Evolutionary conservation across 2,329 filamentous ascomycete species (phyloP).

Genomic region (Sarocladium kiliense): DNA sequence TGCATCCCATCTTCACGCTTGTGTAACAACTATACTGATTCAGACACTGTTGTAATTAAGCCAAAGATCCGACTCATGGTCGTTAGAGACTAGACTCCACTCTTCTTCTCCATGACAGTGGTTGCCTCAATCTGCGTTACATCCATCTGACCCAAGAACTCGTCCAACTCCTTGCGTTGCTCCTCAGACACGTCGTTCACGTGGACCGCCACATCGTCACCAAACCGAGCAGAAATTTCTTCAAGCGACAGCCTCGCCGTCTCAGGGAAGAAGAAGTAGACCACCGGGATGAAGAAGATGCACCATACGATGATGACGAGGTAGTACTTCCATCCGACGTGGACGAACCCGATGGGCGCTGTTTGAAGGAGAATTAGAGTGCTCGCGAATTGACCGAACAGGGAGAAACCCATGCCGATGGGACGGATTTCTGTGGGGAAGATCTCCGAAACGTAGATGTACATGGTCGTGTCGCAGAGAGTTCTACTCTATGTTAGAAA

Average conservation of each 20-base stretch:
- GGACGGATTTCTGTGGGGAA: slow-evolving; percentile 20
- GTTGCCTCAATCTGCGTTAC: slow-evolving; percentile 10
- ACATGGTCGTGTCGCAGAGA: slow-evolving; percentile 34
- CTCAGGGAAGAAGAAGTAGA: slow-evolving; percentile 28
- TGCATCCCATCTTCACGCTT: no score
- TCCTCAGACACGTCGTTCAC: slow-evolving; percentile 35
- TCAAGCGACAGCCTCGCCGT: slow-evolving; percentile 27
- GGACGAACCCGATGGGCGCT: slow-evolving; percentile 21
- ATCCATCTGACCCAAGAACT: slow-evolving; percentile 15
- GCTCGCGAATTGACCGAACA: slow-evolving; percentile 23
- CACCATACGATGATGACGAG: slow-evolving; percentile 27
- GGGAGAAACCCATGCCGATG: slow-evolving; percentile 19
- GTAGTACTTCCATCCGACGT: slow-evolving; percentile 25
- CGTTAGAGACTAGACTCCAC: not conserved
- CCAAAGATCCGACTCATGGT: no score
- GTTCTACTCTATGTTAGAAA: slow-evolving; percentile 22
- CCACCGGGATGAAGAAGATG: slow-evolving; percentile 22
- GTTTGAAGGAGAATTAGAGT: slow-evolving; percentile 25
- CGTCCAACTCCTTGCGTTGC: slow-evolving; percentile 18
- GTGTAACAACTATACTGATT: no score
- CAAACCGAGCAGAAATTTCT: slow-evolving; percentile 26
- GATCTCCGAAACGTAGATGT: slow-evolving; percentile 20
- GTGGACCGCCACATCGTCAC: slow-evolving; percentile 18
- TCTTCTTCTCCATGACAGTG: not conserved
- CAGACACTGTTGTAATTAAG: no score